Evolutionary conservation across 371 early-diverging fungal genomes (phyloP).

Genomic region (Catenaria anguillulae): DNA sequence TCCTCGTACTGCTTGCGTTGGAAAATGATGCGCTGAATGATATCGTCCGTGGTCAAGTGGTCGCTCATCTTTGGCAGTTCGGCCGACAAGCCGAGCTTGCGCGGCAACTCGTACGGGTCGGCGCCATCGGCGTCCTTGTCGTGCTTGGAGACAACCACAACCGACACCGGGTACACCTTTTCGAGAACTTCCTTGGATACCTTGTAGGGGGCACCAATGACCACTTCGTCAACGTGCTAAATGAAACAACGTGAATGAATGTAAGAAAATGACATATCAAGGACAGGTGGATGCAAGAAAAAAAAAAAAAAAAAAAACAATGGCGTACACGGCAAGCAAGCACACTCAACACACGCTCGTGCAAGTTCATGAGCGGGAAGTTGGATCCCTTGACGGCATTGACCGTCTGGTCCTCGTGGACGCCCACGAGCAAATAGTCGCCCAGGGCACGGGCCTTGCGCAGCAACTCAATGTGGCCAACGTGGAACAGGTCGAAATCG

Average conservation of each 20-base stretch:
- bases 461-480: constrained; percentile 88
- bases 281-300: too few relatives aligned
- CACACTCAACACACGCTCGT: constrained; percentile 79
- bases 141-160: constrained; percentile 63
- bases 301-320: constrained; percentile 31
- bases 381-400: constrained; percentile 73
- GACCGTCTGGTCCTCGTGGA: constrained; percentile 80
- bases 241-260: neutral
- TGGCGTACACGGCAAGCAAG: constrained; percentile 59
- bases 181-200: constrained; percentile 67
- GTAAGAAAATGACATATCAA: neutral
- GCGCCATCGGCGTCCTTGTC: constrained; percentile 47
- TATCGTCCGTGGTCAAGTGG: constrained; percentile 62
- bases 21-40: constrained; percentile 73
- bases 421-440: constrained; percentile 81
- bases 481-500: constrained; percentile 91
- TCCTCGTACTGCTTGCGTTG: constrained; percentile 57
- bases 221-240: constrained; percentile 72
- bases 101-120: constrained; percentile 74
- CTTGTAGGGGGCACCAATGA: constrained; percentile 74
- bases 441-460: constrained; percentile 70
- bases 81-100: constrained; percentile 49
- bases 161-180: constrained; percentile 60
- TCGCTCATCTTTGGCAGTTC: constrained; percentile 57
- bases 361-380: constrained; percentile 84